phyloP scores from a whole-genome alignment of 2,329 filamentous ascomycete species.

The Penicillium sp. region DNA sequence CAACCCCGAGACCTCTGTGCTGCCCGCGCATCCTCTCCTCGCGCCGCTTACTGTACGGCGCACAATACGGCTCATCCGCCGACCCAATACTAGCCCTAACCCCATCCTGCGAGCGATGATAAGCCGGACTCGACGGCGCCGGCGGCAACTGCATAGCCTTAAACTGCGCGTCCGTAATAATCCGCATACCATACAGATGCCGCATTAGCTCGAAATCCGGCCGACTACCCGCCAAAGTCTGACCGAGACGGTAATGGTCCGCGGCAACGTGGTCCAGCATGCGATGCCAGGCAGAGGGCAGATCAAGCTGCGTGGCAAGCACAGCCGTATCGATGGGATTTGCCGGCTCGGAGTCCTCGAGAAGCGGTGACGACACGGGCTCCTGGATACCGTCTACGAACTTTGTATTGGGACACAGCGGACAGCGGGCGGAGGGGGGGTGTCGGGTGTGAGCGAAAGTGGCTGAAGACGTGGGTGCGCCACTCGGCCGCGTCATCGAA shows the following conservation, averaged over 20 bases:
- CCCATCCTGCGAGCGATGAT: conserved; percentile 39
- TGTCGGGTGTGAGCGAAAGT: conserved; percentile 44
- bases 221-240: conserved; percentile 41
- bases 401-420: conserved; percentile 38
- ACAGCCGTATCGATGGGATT: neutral
- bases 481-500: conserved; percentile 42
- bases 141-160: conserved; percentile 45
- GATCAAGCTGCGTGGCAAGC: neutral
- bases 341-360: neutral
- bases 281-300: conserved; percentile 40
- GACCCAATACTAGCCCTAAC: conserved; percentile 39
- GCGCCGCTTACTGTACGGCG: conserved; percentile 40
- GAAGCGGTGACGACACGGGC: conserved; percentile 7
- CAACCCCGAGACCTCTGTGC: conserved; percentile 35
- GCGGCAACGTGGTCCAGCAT: conserved; percentile 45
- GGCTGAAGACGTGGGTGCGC: conserved; percentile 47
- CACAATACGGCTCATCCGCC: conserved; percentile 42
- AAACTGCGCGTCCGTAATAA: conserved; percentile 46
- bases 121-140: conserved; percentile 37
- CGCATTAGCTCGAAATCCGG: conserved; percentile 48
- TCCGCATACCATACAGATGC: conserved; percentile 43
- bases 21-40: conserved; percentile 41
- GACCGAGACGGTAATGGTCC: conserved; percentile 43
- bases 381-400: conserved; percentile 22
- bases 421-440: conserved; percentile 44